Percentiles rank a stretch among this genome's conserved stretches.
phyloP scores from a whole-genome alignment of 352 stramenopile species.

The Pythium aquatile region DNA sequence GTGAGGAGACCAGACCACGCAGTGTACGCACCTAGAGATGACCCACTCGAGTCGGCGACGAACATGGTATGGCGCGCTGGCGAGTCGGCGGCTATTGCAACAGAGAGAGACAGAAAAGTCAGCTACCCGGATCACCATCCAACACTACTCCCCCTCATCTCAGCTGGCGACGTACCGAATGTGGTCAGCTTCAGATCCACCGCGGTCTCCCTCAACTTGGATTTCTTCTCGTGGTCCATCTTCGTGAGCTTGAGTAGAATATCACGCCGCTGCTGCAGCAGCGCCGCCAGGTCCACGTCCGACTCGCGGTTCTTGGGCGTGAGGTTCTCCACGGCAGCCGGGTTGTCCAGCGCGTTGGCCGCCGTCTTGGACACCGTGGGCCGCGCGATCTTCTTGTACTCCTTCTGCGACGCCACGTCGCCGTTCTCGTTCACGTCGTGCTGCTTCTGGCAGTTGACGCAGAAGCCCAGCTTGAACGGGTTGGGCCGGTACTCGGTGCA shows the following conservation, averaged over 20 bases:
- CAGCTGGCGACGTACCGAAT: constrained; percentile 37
- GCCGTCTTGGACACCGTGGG: constrained; percentile 71
- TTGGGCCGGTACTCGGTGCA: constrained; percentile 82
- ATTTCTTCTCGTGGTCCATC: constrained; percentile 58
- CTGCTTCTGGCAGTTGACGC: constrained; percentile 89
- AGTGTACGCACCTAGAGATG: constrained; percentile 33
- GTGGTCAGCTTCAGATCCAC: constrained; percentile 37
- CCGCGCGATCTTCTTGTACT: constrained; percentile 83
- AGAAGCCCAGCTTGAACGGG: constrained; percentile 86
- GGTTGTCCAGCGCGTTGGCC: constrained; percentile 78
- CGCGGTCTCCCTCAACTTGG: constrained; percentile 30
- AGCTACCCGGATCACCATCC: background rate
- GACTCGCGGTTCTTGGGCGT: constrained; percentile 52
- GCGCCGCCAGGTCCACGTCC: constrained; percentile 73
- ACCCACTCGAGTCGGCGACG: constrained; percentile 34
- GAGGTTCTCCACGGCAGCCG: constrained; percentile 54
- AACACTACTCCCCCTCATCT: background rate
- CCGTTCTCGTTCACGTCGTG: constrained; percentile 77
- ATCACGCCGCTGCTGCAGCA: constrained; percentile 73
- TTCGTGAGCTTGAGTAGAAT: constrained; percentile 69
- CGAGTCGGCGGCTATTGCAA: constrained; percentile 27
- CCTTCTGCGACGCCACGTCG: constrained; percentile 60
- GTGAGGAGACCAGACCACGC: background rate
- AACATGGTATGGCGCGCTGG: constrained; percentile 47
- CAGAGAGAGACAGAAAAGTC: background rate